Conservation (phyloP, 768 basidiomycete genomes). For the Mycena sanguinolenta region DNA sequence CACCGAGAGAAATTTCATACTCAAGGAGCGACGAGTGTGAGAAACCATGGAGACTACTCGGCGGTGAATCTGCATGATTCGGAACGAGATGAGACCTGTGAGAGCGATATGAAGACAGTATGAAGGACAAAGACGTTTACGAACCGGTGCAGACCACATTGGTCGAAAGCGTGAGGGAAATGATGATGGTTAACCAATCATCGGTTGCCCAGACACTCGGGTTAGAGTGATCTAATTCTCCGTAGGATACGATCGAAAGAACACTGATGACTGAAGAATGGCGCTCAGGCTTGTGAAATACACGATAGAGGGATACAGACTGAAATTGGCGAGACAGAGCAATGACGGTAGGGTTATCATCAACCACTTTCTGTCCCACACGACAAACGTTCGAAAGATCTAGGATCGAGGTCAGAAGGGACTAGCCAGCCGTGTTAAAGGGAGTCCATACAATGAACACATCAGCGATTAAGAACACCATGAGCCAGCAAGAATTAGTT, state of each 20-base stretch:
- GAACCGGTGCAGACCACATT: constrained; percentile 19
- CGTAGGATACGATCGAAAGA: neutral
- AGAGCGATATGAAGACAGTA: neutral
- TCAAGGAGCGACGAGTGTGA: too few relatives aligned
- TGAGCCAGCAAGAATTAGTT: neutral
- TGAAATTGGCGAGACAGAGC: constrained; percentile 5
- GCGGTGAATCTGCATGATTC: neutral
- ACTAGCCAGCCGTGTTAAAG: neutral
- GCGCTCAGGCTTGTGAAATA: neutral
- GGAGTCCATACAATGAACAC: constrained; percentile 6
- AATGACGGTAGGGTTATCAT: constrained; percentile 2
- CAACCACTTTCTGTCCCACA: neutral
- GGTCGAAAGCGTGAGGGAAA: constrained; percentile 9
- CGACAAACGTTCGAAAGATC: constrained; percentile 5
- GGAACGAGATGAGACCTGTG: neutral
- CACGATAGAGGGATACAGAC: neutral
- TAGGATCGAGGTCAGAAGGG: neutral
- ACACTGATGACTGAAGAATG: neutral
- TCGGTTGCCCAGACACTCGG: neutral
- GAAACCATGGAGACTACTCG: neutral
- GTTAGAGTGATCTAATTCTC: neutral
- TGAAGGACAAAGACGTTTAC: too few relatives aligned
- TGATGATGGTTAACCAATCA: neutral
- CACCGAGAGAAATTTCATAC: neutral
- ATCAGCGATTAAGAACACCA: neutral